Percentiles rank a stretch among this genome's conserved stretches.
Evolutionary conservation across 2,329 filamentous ascomycete species (phyloP).

Genomic region (Pseudogymnoascus sp.): DNA sequence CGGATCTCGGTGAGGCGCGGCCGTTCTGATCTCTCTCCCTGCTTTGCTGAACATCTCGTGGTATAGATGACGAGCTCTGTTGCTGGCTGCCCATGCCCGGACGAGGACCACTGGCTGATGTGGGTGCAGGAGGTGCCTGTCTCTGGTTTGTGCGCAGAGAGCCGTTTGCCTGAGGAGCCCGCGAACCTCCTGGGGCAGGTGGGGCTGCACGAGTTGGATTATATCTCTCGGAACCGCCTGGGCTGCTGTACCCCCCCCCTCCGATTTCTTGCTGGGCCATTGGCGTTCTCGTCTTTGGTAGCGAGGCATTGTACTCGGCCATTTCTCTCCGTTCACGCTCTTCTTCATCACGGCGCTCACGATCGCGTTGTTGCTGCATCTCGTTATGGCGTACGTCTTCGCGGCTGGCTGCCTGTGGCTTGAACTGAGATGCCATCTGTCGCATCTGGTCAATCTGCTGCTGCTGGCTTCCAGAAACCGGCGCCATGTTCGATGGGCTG

Average conservation of each 20-base stretch:
- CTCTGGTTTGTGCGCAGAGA: constrained; percentile 59
- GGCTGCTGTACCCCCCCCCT: constrained; percentile 41
- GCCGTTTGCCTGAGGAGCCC: constrained; percentile 45
- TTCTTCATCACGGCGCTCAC: constrained; percentile 44
- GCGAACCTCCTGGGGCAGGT: constrained; percentile 53
- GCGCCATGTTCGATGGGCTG: constrained; percentile 32
- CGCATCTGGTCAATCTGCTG: constrained; percentile 51
- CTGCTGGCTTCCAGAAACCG: constrained; percentile 35
- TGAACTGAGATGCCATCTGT: constrained; percentile 46
- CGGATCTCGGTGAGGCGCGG: constrained; percentile 34
- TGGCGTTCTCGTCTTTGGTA: constrained; percentile 72
- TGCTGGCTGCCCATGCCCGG: constrained; percentile 41
- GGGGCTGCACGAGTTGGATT: constrained; percentile 80
- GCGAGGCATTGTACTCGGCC: constrained; percentile 80
- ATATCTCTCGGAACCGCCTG: constrained; percentile 54
- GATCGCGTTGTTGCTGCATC: constrained; percentile 46
- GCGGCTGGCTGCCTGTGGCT: constrained; percentile 36
- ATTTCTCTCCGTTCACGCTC: constrained; percentile 66
- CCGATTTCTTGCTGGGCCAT: constrained; percentile 86
- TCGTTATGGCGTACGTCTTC: constrained; percentile 55
- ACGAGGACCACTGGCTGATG: constrained; percentile 34
- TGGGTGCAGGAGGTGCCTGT: constrained; percentile 68
- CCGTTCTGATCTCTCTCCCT: constrained; percentile 21
- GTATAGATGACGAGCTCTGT: constrained; percentile 39
- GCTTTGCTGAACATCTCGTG: constrained; percentile 23